Conservation (phyloP, 2,329 filamentous ascomycete genomes). For the Orbilia ellipsospora region DNA sequence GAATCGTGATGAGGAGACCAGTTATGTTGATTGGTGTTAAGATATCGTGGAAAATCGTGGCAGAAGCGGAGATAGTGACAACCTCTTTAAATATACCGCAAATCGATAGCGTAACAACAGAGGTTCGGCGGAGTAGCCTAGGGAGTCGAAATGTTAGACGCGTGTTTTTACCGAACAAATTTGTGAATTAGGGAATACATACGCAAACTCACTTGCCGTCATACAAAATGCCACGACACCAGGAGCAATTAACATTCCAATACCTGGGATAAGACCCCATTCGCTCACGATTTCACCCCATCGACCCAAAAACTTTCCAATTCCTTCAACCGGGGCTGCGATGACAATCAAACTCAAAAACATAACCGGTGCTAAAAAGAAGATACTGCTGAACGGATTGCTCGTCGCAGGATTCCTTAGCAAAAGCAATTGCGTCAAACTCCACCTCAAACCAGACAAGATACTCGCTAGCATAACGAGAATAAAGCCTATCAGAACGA, state of each 20-base stretch:
- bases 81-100: slow-evolving; percentile 99
- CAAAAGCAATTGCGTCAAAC: slow-evolving; percentile 95
- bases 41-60: slow-evolving; percentile 86
- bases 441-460: slow-evolving; percentile 97
- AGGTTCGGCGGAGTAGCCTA: slow-evolving; percentile 84
- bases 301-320: slow-evolving; percentile 74
- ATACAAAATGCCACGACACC: slow-evolving; percentile 93
- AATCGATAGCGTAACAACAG: slow-evolving; percentile 93
- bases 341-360: slow-evolving; percentile 83
- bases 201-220: slow-evolving; percentile 93
- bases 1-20: slow-evolving; percentile 87
- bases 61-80: slow-evolving; percentile 89
- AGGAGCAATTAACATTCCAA: slow-evolving; percentile 84
- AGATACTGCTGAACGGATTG: slow-evolving; percentile 96
- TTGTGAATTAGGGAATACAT: slow-evolving; percentile 19
- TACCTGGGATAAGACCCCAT: slow-evolving; percentile 75
- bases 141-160: slow-evolving; percentile 24
- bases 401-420: slow-evolving; percentile 93
- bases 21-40: slow-evolving; percentile 88
- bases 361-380: slow-evolving; percentile 98
- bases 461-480: slow-evolving; percentile 94
- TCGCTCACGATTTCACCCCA: slow-evolving; percentile 72
- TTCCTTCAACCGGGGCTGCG: slow-evolving; percentile 86
- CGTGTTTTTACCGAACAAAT: background rate
- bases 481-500: slow-evolving; percentile 85